These are phyloP conservation scores for Uromyces viciae-fabae DNA, from an alignment of 1,284 basidiomycete species.

Conservation along the genomic window DNA sequence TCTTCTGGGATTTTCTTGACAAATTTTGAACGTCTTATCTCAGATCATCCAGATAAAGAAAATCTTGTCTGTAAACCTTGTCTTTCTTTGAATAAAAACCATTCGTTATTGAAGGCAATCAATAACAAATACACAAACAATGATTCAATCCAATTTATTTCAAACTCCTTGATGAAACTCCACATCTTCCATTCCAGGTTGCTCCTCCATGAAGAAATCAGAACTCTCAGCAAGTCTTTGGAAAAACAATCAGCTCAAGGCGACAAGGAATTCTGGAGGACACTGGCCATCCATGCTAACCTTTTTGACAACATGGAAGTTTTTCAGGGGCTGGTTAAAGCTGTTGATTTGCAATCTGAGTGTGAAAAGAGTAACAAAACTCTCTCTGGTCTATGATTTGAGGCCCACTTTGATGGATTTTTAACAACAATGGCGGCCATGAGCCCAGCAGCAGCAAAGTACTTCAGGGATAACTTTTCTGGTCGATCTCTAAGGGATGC, in stretches of 20 bases:
- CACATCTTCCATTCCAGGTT: constrained; percentile 2
- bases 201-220: background rate
- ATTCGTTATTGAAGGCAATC: background rate
- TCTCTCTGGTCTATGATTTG: background rate
- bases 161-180: background rate
- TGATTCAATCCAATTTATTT: background rate
- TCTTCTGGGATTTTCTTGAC: background rate
- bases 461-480: constrained; percentile 4
- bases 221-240: background rate
- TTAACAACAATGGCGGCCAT: constrained; percentile 26
- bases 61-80: background rate
- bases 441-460: constrained; percentile 9
- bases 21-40: background rate
- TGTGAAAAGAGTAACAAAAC: background rate
- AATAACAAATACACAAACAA: background rate
- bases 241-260: background rate
- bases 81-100: background rate
- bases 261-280: background rate
- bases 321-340: constrained; percentile 17
- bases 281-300: background rate
- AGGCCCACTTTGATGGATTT: background rate
- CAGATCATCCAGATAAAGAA: background rate
- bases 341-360: background rate
- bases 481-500: background rate
- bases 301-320: background rate